Base-by-base conservation (phyloP, 805 yeast species). In the Naumovozyma dairenensis region DNA sequence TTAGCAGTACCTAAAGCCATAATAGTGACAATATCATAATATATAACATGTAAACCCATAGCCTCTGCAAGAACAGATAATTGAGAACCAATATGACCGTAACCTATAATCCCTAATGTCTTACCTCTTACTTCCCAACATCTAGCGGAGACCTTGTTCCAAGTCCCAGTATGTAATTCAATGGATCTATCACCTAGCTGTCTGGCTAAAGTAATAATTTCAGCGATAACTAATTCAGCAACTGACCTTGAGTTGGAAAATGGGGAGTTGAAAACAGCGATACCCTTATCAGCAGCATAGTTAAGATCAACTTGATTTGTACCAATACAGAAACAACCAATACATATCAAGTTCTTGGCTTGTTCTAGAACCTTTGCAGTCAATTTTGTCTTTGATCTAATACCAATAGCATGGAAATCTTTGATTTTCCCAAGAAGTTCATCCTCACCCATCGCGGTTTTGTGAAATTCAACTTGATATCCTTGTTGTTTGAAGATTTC, bases 61-160 rank as follows among this genome's bases (percentile, higher is more conserved):
- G 96, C 75, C 70, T 92, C 98, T 32, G 98, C 97, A 50, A 92
- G 67, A 8, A 92, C 98, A 6, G 95, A 82, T 58, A 92, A 77
- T 67, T 92, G 98, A 32, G 97, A 67, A 51, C 98, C 98, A 66
- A 92, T 92, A 63, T 92, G 98, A 51, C 98, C 98, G 55, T 92
- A 92, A 49, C 98, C 98, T 25, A 92, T 71, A 53, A 92, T 92
- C 42, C 98, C 98, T 51, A 92, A 71, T 31, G 98, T 89, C 65
- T 92, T 92, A 48, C 98, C 98, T 67, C 98, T 82, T 49, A 92
- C 87, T 67, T 92, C 98, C 97, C 97, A 92, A 67, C 98, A 92
- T 62, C 74, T 86, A 46, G 84, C 71, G 52, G 82, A 70, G 49
- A 89, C 96, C 68, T 92, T 92, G 70, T 92, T 92, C 98, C 98